Conservation (phyloP, 1,139 yeast genomes). For the Hyphopichia pseudoburtonii region DNA sequence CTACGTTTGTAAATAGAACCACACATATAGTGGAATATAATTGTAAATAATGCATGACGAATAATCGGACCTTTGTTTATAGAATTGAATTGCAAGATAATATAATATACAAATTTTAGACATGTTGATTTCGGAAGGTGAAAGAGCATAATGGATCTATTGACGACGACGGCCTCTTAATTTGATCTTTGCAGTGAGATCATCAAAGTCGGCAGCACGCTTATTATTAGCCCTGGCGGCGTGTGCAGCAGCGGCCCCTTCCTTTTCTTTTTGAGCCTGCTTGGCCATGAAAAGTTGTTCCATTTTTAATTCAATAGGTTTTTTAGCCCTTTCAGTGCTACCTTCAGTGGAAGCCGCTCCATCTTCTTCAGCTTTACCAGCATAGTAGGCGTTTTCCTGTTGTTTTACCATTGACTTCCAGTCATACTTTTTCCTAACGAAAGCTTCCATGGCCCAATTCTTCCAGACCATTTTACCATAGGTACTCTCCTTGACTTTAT, state of each 20-base stretch:
- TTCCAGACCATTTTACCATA: conserved; percentile 95
- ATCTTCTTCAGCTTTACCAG: conserved; percentile 7
- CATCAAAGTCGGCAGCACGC: conserved; percentile 11
- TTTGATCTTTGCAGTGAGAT: conserved; percentile 10
- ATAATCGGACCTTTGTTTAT: too few species aligned
- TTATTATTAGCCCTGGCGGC: too few species aligned
- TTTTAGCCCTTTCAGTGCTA: conserved; percentile 23
- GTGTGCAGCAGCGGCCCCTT: conserved; percentile 13
- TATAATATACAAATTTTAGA: too few species aligned
- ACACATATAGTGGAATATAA: conserved; percentile 3
- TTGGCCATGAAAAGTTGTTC: conserved; percentile 39
- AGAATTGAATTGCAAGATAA: too few species aligned
- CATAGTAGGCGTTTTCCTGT: conserved; percentile 56
- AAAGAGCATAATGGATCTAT: conserved; percentile 2
- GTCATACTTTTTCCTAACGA: conserved; percentile 70
- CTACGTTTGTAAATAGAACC: too few species aligned
- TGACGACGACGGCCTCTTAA: conserved; percentile 30
- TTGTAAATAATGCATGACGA: too few species aligned
- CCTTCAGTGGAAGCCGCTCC: neutral
- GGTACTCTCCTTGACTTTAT: conserved; percentile 73
- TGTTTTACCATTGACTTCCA: conserved; percentile 78
- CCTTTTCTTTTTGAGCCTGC: conserved; percentile 26
- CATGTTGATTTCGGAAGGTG: too few species aligned
- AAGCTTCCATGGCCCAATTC: conserved; percentile 86
- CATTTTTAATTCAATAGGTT: conserved; percentile 47